A percentile compares a stretch with the other conserved stretches of the same genome.
Evolutionary conservation across 2,329 filamentous ascomycete genomes (phyloP).

Genomic region (Atkinsonella texensis): DNA sequence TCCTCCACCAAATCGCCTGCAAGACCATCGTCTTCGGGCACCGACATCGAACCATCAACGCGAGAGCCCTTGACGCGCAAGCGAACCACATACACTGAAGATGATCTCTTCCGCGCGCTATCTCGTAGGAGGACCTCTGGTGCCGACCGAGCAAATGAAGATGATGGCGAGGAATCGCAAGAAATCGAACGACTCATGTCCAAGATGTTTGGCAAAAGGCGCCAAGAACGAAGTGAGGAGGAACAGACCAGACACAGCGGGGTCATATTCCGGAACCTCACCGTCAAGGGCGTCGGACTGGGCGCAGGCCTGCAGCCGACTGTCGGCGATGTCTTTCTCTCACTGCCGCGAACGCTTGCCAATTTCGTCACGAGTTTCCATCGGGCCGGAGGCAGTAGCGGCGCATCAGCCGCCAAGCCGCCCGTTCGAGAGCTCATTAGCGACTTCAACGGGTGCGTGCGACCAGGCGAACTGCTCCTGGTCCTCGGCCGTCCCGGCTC

Average conservation of each 20-base stretch:
- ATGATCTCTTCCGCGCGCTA: conserved; percentile 37
- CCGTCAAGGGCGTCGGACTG: conserved; percentile 57
- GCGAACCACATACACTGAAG: conserved; percentile 27
- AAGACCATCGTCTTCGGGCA: not conserved
- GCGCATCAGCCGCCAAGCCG: conserved; percentile 31
- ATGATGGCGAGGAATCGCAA: conserved; percentile 28
- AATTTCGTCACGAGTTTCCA: conserved; percentile 31
- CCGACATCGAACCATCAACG: not conserved
- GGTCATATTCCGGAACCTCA: conserved; percentile 58
- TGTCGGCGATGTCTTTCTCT: conserved; percentile 53
- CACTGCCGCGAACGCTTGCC: conserved; percentile 34
- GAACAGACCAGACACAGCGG: conserved; percentile 59
- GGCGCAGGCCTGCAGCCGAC: conserved; percentile 43
- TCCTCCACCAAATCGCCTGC: not conserved
- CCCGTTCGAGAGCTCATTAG: conserved; percentile 54
- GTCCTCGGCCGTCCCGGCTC: conserved; percentile 56
- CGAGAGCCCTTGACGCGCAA: conserved; percentile 12
- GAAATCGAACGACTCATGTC: conserved; percentile 54
- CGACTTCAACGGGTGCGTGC: conserved; percentile 53
- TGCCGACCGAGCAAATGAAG: conserved; percentile 15
- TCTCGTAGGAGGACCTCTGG: conserved; percentile 35
- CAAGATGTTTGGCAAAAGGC: conserved; percentile 54
- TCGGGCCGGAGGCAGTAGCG: too few species aligned
- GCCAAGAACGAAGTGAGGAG: conserved; percentile 54
- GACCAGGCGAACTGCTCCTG: conserved; percentile 57